Evolutionary conservation across 2,329 filamentous ascomycete genomes (phyloP).

Genomic region (Sordariomycetes sp.): DNA sequence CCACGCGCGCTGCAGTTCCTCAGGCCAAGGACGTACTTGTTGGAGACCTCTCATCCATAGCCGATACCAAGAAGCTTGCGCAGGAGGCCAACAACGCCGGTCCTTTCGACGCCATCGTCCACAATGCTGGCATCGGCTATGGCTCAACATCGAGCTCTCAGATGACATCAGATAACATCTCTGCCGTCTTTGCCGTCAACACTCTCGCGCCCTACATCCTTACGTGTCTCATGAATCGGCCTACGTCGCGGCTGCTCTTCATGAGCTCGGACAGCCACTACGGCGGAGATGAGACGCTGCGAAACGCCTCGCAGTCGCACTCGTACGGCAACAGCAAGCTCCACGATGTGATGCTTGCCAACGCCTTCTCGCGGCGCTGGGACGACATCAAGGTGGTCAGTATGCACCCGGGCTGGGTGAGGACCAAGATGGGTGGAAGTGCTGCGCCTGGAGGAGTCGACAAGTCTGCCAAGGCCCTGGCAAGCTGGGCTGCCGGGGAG

Average conservation of each 20-base stretch:
- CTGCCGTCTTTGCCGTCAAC: slow-evolving; percentile 12
- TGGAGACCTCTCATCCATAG: slow-evolving; percentile 10
- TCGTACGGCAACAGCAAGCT: slow-evolving; percentile 13
- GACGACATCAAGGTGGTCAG: slow-evolving; percentile 8
- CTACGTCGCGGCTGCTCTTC: slow-evolving; percentile 9
- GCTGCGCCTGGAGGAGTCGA: not conserved
- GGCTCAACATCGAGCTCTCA: slow-evolving; percentile 6
- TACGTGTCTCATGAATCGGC: slow-evolving; percentile 9
- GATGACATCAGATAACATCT: slow-evolving; percentile 9
- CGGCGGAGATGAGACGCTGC: slow-evolving; percentile 7
- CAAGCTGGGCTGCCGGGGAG: not conserved
- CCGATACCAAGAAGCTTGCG: slow-evolving; percentile 11
- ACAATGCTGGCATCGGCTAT: slow-evolving; percentile 10
- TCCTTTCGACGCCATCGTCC: slow-evolving; percentile 10
- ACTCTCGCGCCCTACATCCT: slow-evolving; percentile 13
- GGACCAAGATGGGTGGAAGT: slow-evolving; percentile 10
- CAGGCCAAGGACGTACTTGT: slow-evolving; percentile 10
- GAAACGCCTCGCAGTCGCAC: slow-evolving; percentile 8
- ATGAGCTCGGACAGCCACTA: slow-evolving; percentile 10
- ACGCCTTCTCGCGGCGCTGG: slow-evolving; percentile 10
- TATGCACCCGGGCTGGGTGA: slow-evolving; percentile 12
- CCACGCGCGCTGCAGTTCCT: slow-evolving; percentile 8
- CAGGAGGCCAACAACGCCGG: slow-evolving; percentile 12
- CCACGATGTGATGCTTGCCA: slow-evolving; percentile 11
- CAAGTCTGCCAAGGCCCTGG: not conserved